Evolutionary conservation across 2,329 filamentous ascomycete genomes (phyloP), one percentile per base, ranked within the genome.

Genomic region (Fusarium sarcochroum): DNA sequence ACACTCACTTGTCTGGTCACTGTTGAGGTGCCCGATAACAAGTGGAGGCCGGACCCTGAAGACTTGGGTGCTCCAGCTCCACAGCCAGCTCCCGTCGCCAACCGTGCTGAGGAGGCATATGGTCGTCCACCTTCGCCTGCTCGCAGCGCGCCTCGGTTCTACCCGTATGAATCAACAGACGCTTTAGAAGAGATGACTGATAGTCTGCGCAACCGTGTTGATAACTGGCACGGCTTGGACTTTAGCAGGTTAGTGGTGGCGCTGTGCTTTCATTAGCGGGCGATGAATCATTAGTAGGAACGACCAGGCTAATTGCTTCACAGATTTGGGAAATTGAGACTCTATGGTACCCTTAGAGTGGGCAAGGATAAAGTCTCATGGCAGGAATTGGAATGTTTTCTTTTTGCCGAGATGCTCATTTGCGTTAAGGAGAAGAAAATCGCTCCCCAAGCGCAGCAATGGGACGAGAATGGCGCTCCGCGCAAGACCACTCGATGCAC

Each of bases 331-430:
- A 97, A 96, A 76, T 85, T 99, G 69, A 90, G 94, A 32, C 83
- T 98, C 32, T 94, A 97, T 75, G 95, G 94, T 27, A 94, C 91
- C 4, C 89, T 99, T 58, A 90, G 93, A 53, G 96, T 99, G 21
- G 96, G 96, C 73, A 99, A 99, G 80, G 96, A 99, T 79, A 94
- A 94, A 71, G 87, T 95, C 69, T 94, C 94, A 8, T 99, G 96
- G 96, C 96, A 99, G 82, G 96, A 98, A 78, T 82, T 99, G 56
- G 94, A 99, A 78, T 99, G 96, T 79, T 99, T 93, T 78, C 86
- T 99, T 30, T 99, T 99, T 76, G 93, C 92, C 6, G 96, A 99
- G 82, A 99, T 99, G 96, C 91, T 99, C 73, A 99, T 99, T 69
- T 99, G 96, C 76, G 94, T 99, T 64, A 99, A 98, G 81, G 96